A percentile compares a stretch with the other conserved stretches of the same genome.
Evolutionary conservation across 2,329 filamentous ascomycete genomes (phyloP).

Genomic region (Epichloe uncinata): DNA sequence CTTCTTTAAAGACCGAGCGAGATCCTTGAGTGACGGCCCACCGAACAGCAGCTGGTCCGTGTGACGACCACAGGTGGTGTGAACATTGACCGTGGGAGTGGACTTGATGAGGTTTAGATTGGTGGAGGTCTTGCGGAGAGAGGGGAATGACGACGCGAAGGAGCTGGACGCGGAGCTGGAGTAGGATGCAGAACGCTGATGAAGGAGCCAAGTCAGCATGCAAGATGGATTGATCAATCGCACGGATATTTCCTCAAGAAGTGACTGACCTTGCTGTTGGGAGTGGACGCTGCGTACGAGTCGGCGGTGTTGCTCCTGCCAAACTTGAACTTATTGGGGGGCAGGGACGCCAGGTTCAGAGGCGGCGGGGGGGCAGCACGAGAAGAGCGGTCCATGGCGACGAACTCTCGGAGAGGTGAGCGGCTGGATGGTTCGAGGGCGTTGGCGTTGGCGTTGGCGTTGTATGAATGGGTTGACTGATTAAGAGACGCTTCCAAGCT

Average conservation of each 20-base stretch:
- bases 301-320: conserved; percentile 11
- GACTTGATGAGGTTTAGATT: conserved; percentile 21
- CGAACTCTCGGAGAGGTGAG: background rate
- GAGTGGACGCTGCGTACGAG: conserved; percentile 10
- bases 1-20: conserved; percentile 29
- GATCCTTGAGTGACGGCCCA: conserved; percentile 31
- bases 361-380: conserved; percentile 7
- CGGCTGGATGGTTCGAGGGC: background rate
- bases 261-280: conserved; percentile 12
- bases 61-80: conserved; percentile 42
- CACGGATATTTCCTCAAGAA: no score
- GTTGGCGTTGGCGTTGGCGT: background rate
- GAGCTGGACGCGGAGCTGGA: conserved; percentile 16
- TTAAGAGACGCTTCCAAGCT: no score
- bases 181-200: conserved; percentile 16
- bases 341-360: conserved; percentile 5
- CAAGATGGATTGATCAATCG: no score
- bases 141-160: conserved; percentile 12
- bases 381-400: conserved; percentile 4
- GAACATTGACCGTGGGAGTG: conserved; percentile 32
- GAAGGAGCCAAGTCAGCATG: conserved; percentile 9
- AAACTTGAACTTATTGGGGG: conserved; percentile 10
- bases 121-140: conserved; percentile 19
- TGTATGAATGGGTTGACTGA: background rate
- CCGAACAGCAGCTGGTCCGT: conserved; percentile 39